These are phyloP conservation scores for Hymenoscyphus fraxineus DNA, from an alignment of 2,329 filamentous ascomycete species.

Conservation along the genomic window DNA sequence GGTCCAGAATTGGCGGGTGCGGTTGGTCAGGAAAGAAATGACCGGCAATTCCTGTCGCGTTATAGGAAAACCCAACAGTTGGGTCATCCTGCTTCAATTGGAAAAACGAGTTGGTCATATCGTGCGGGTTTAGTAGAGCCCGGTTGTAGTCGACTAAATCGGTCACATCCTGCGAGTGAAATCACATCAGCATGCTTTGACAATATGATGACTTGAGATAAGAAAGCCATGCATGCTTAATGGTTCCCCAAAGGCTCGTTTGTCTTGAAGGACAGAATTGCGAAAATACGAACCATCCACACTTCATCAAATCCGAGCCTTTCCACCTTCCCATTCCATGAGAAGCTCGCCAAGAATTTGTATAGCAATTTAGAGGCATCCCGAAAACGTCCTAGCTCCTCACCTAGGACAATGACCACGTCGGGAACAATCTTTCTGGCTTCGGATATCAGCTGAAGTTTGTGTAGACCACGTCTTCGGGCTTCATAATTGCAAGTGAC, in stretches of 20 bases:
- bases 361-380: constrained; percentile 81
- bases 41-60: constrained; percentile 66
- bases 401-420: constrained; percentile 78
- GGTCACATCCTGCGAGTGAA: constrained; percentile 57
- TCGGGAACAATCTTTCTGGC: constrained; percentile 79
- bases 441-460: constrained; percentile 81
- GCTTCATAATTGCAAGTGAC: constrained; percentile 95
- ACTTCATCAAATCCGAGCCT: constrained; percentile 89
- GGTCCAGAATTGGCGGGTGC: constrained; percentile 12
- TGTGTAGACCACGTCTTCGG: constrained; percentile 66
- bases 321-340: constrained; percentile 77
- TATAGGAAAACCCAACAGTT: constrained; percentile 73
- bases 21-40: constrained; percentile 33
- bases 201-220: neutral
- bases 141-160: constrained; percentile 83
- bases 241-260: neutral
- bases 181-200: neutral
- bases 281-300: constrained; percentile 31
- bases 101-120: constrained; percentile 71
- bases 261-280: neutral
- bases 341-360: constrained; percentile 64
- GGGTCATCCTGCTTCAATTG: constrained; percentile 70
- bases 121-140: constrained; percentile 62
- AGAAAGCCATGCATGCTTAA: neutral
- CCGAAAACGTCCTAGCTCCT: constrained; percentile 81